Evolutionary conservation across 169 alveolate genomes (phyloP), one percentile per base, ranked within the genome.

Genomic region (Plasmodium knowlesi): DNA sequence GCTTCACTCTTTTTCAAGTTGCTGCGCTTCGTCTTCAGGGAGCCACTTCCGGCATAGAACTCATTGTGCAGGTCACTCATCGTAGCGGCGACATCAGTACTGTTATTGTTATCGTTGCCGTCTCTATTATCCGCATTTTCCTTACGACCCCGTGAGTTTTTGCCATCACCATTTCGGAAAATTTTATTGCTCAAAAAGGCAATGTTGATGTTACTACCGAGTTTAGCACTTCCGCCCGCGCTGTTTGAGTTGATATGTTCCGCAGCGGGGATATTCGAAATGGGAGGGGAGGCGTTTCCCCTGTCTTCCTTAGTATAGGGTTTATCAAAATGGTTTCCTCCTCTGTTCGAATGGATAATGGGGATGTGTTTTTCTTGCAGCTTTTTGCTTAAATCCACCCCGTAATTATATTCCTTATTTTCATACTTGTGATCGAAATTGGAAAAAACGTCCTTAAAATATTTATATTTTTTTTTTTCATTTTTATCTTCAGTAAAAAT

Each of bases 401-500:
- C 85, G 41, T 85, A 74, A 39, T 50, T 54, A 85, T 22, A 39
- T 34, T 30, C 86, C 28, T 61, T 67, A 41, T 89, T 89, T 79
- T 89, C 94, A 79, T 61, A 54, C 71, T 89, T 89, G 30, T 41
- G 41, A 16, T 89, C 94, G 72, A 57, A 89, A 28, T 89, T 89
- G n/a, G 90, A 89, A 89, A 89, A 89, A 0, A 89, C 81, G 76
- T 89, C 89, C 28, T 89, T 78, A 37, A 89, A 89, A 89, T 89
- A 89, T 78, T 89, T 89, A 34, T 37, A 89, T 50, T 89, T 89
- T 34, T 72, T 89, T 57, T 79, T 79, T 54, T 80, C 94, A 61
- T 57, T 89, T 89, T 89, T 79, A 61, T 80, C 94, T 79, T 89
- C 94, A 6, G 94, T 89, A 79, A 89, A 89, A 79, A 89, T 89